A percentile compares a stretch with the other conserved stretches of the same genome.
Evolutionary conservation across 169 alveolate species (phyloP).

Genomic region (Besnoitia besnoiti): DNA sequence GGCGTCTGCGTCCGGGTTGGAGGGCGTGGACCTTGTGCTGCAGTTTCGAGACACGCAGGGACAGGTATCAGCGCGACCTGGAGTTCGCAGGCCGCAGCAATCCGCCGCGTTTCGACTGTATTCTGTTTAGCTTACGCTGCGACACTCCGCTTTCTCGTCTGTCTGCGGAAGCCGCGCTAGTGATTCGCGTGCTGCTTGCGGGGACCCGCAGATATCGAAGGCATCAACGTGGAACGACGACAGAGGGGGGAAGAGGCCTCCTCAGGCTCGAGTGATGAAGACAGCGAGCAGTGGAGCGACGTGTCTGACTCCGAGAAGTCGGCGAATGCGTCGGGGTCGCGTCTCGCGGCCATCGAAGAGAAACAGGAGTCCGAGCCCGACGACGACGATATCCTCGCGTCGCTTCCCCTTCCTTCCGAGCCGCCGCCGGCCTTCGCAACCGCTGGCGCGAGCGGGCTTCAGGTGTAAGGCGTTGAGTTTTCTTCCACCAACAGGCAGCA

Average conservation of each 20-base stretch:
- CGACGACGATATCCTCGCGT: neutral
- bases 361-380: neutral
- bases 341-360: neutral
- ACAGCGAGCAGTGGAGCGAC: neutral
- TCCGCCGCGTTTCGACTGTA: too few relatives aligned
- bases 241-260: neutral
- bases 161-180: too few relatives aligned
- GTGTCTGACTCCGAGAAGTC: neutral
- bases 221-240: neutral
- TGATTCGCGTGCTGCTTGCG: neutral
- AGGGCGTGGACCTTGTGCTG: too few relatives aligned
- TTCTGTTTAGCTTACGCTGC: too few relatives aligned
- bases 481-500: too few relatives aligned
- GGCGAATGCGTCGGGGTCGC: neutral
- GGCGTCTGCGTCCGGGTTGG: too few relatives aligned
- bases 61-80: too few relatives aligned
- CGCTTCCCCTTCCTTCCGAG: constrained; percentile 14
- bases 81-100: too few relatives aligned
- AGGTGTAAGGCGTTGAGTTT: neutral
- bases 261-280: neutral
- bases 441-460: neutral
- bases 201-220: neutral
- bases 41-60: too few relatives aligned
- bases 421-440: neutral
- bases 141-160: too few relatives aligned